These are phyloP conservation scores for Oleoguttula mirabilis DNA, from an alignment of 495 filamentous ascomycete species.

Conservation along the genomic window DNA sequence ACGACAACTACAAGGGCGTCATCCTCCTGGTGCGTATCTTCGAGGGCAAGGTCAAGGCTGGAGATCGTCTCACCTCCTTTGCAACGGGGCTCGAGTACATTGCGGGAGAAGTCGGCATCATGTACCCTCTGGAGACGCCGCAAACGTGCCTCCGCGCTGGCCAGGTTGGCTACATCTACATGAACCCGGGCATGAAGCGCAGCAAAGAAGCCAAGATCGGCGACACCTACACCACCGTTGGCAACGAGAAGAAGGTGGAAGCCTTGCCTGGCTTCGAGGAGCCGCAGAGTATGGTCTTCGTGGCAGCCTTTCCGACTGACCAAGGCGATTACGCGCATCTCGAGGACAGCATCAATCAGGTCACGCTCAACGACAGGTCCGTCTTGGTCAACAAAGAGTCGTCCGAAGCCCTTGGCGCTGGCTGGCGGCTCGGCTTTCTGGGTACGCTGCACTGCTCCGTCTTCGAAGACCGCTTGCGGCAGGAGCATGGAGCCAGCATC, in stretches of 20 bases:
- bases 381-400: constrained; percentile 88
- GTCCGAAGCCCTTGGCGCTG: constrained; percentile 83
- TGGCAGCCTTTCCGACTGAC: constrained; percentile 88
- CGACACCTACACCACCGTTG: constrained; percentile 84
- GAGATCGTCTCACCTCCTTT: constrained; percentile 72
- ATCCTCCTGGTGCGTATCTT: constrained; percentile 86
- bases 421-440: constrained; percentile 90
- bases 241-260: constrained; percentile 62
- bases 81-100: constrained; percentile 77
- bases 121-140: constrained; percentile 80
- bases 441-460: constrained; percentile 95
- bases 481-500: constrained; percentile 88
- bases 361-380: constrained; percentile 87
- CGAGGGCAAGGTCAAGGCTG: constrained; percentile 70
- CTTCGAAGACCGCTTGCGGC: constrained; percentile 89
- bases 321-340: constrained; percentile 75
- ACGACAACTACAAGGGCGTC: constrained; percentile 87
- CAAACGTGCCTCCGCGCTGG: constrained; percentile 73
- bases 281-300: constrained; percentile 97
- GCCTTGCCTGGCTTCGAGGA: constrained; percentile 89
- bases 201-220: constrained; percentile 92
- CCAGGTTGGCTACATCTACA: constrained; percentile 90
- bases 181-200: constrained; percentile 96
- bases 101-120: constrained; percentile 93
- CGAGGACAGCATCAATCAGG: constrained; percentile 87